Conservation (phyloP, 148 eudicot species). For the Diospyros lotus region DNA sequence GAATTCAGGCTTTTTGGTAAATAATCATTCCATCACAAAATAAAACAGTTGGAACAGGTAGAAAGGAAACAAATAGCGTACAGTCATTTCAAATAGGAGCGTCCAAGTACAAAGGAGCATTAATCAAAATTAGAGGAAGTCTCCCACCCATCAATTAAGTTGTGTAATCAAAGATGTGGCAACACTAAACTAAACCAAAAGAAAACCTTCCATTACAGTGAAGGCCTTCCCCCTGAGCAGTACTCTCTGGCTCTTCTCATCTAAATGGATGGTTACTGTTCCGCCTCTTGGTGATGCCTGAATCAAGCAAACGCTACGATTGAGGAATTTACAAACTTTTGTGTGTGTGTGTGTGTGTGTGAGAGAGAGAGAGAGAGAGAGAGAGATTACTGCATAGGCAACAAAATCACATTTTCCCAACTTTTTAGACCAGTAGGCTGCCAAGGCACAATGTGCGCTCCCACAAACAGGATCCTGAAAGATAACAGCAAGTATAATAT, state of each 20-base stretch:
- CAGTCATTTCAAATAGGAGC: too few species aligned
- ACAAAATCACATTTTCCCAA: slow-evolving; percentile 54
- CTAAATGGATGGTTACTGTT: slow-evolving; percentile 49
- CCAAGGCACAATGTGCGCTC: slow-evolving; percentile 85
- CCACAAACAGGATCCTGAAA: slow-evolving; percentile 79
- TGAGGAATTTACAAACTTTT: not conserved
- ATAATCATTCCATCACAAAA: too few species aligned
- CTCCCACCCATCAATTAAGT: too few species aligned
- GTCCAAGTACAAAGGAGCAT: too few species aligned
- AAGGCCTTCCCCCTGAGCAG: slow-evolving; percentile 59
- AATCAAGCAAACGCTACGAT: slow-evolving; percentile 3
- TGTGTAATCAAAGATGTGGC: too few species aligned
- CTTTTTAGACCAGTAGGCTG: slow-evolving; percentile 63
- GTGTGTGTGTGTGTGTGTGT: too few species aligned
- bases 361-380: slow-evolving; percentile 3
- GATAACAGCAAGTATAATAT: not conserved
- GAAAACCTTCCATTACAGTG: slow-evolving; percentile 63
- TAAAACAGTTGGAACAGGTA: too few species aligned
- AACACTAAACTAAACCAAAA: slow-evolving; percentile 31
- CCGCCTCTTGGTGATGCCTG: slow-evolving; percentile 84
- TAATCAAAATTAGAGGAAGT: too few species aligned
- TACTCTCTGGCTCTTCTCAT: slow-evolving; percentile 57
- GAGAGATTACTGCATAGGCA: slow-evolving; percentile 50
- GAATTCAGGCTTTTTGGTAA: too few species aligned
- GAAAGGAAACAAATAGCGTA: too few species aligned